Evolutionary conservation across 306 rosid genomes (phyloP), one percentile per base, ranked within the genome.

Genomic region (Cajanus cajan): DNA sequence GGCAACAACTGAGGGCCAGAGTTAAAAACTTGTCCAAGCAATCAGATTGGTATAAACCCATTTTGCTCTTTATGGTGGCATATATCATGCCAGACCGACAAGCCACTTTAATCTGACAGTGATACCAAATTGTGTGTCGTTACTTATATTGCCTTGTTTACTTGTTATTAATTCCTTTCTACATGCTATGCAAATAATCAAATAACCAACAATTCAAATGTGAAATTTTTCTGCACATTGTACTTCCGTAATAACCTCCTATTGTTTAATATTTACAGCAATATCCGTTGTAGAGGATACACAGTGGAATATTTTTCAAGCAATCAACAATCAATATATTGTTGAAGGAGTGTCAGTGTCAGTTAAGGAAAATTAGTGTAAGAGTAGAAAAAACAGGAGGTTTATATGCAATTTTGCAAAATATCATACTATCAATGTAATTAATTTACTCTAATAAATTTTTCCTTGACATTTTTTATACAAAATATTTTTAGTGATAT

Each of bases 1-100:
- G 81, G 81, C 97, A 91, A 74, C 94, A 91, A 47, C 88, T 80
- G 24, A 91, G 90, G 52, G 94, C 90, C 25, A 89, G 77, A 66
- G 72, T 63, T 22, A 79, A 71, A 64, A 91, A 89, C 86, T 78
- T 91, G 52, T 88, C 92, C 1, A 88, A 71, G 45, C 89, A 86
- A 63, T 85, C 87, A 1, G 89, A 68, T 28, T 88, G 90, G 82
- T 77, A 88, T 5, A 70, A 47, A 4, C 90, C 92, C 90, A 91
- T 91, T 74, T 77, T 79, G 72, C 51, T 47, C 63, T 86, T 94
- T 69, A 88, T 78, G n/a, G 88, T 52, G 13, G 94, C 76, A 82
- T 80, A 77, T 40, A 89, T 69, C 73, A 0, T 28, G 31, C 92
- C 92, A 0, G 90, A 74, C 10, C 87, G 74, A 78, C 39, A 74